A percentile compares a stretch with the other conserved stretches of the same genome.
These are phyloP conservation scores for Pleurozium schreberi DNA, from an alignment of 225 moss, liverwort and hornwort genomes.

Conservation along the genomic window DNA sequence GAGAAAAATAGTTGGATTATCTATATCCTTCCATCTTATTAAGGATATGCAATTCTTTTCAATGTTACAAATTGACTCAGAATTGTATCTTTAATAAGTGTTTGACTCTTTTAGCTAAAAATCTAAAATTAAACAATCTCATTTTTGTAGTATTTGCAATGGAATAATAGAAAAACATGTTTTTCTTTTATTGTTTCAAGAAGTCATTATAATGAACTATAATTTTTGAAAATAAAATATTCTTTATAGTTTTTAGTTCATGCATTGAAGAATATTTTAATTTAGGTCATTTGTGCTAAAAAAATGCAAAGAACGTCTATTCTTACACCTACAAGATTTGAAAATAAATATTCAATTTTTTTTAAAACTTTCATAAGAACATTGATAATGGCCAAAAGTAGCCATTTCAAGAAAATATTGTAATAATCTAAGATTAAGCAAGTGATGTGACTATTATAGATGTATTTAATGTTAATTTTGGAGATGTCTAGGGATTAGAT, in stretches of 20 bases:
- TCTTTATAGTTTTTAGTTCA: background rate
- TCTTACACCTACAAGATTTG: background rate
- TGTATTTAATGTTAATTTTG: rapidly evolving
- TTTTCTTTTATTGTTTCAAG: background rate
- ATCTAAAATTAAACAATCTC: background rate
- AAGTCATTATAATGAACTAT: background rate
- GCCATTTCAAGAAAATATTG: background rate
- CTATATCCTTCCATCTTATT: background rate
- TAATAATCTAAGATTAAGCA: too few species aligned
- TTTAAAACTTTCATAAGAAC: too few species aligned
- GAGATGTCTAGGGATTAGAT: rapidly evolving
- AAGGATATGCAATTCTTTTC: rapidly evolving
- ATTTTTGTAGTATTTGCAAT: background rate
- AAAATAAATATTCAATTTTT: too few species aligned
- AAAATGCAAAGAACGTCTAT: background rate
- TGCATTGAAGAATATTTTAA: rapidly evolving
- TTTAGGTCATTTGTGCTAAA: background rate
- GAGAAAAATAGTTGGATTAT: rapidly evolving
- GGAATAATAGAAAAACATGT: rapidly evolving
- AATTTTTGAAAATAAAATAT: background rate
- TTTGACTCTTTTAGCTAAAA: rapidly evolving
- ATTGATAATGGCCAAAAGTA: background rate
- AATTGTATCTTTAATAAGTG: background rate
- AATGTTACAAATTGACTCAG: background rate
- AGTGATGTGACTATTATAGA: background rate